A percentile compares a stretch with the other conserved stretches of the same genome.
These are phyloP conservation scores for Fraxinus cuspidata DNA, from an alignment of 257 asterid genomes.

Conservation along the genomic window DNA sequence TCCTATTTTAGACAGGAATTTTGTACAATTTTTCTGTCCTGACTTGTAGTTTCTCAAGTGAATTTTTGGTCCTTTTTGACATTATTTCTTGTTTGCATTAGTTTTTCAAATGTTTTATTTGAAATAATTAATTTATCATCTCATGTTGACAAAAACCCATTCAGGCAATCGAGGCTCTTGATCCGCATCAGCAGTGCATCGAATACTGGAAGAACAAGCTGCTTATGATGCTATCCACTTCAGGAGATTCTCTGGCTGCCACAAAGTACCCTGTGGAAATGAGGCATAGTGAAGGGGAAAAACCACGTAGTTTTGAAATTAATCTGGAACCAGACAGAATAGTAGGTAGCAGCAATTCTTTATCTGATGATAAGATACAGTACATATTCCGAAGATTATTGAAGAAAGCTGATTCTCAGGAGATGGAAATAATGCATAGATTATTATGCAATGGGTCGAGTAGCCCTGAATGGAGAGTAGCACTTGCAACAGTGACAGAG, in stretches of 20 bases:
- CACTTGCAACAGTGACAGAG: constrained; percentile 50
- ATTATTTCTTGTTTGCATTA: neutral
- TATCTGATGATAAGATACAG: constrained; percentile 33
- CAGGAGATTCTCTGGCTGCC: constrained; percentile 27
- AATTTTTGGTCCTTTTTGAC: neutral
- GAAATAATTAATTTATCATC: neutral
- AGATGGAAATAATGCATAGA: constrained; percentile 48
- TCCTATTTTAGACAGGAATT: neutral
- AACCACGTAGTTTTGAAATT: neutral
- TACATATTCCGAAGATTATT: constrained; percentile 42
- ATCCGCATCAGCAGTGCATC: constrained; percentile 44
- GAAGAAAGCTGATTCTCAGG: constrained; percentile 52
- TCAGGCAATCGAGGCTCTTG: constrained; percentile 42
- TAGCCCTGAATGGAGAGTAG: constrained; percentile 58
- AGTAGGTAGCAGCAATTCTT: constrained; percentile 31
- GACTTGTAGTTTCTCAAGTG: neutral
- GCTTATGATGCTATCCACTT: constrained; percentile 20
- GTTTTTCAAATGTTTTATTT: constrained; percentile 3
- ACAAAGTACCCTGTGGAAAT: constrained; percentile 30
- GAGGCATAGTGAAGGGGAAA: constrained; percentile 21
- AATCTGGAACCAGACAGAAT: constrained; percentile 23
- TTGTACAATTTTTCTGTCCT: too few relatives aligned
- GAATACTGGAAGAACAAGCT: constrained; percentile 56
- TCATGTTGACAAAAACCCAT: constrained; percentile 20
- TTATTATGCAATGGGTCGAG: constrained; percentile 47